These are phyloP conservation scores for Verticillium klebahnii DNA, from an alignment of 2,329 filamentous ascomycete genomes.

Conservation along the genomic window DNA sequence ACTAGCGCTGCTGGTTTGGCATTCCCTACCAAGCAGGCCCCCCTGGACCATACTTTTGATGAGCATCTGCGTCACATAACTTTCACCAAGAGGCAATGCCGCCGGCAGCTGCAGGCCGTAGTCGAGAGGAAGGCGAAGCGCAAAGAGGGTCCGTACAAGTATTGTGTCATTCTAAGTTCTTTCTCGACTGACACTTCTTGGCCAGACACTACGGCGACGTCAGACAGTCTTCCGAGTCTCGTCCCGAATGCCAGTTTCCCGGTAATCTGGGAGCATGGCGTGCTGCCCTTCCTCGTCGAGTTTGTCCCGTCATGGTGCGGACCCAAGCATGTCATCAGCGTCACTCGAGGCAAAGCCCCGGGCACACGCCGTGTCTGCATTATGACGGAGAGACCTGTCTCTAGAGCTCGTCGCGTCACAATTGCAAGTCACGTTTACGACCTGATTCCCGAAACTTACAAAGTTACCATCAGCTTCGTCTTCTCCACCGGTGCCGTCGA, in stretches of 20 bases:
- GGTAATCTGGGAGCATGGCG: slow-evolving; percentile 35
- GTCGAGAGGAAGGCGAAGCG: slow-evolving; percentile 28
- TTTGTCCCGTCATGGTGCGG: slow-evolving; percentile 37
- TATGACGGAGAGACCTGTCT: slow-evolving; percentile 29
- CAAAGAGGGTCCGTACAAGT: slow-evolving; percentile 16
- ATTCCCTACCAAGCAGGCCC: neutral
- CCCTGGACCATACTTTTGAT: neutral
- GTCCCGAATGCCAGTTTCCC: slow-evolving; percentile 32
- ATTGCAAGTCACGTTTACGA: slow-evolving; percentile 37
- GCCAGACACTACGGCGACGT: slow-evolving; percentile 20
- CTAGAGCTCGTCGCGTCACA: slow-evolving; percentile 29
- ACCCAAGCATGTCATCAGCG: slow-evolving; percentile 32
- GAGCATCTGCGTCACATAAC: slow-evolving; percentile 15
- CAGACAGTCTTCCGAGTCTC: slow-evolving; percentile 24
- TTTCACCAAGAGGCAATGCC: slow-evolving; percentile 28
- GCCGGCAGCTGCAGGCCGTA: slow-evolving; percentile 26
- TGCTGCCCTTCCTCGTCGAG: slow-evolving; percentile 37
- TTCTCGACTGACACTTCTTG: neutral
- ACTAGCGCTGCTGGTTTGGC: neutral
- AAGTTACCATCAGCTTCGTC: slow-evolving; percentile 25
- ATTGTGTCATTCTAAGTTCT: no score
- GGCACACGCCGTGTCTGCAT: slow-evolving; percentile 33
- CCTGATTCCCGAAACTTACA: slow-evolving; percentile 29
- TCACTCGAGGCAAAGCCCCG: slow-evolving; percentile 28
- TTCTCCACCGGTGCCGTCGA: slow-evolving; percentile 33